Evolutionary conservation across 192 early-diverging fungal genomes (phyloP).

Genomic region (Umbelopsis sp.): DNA sequence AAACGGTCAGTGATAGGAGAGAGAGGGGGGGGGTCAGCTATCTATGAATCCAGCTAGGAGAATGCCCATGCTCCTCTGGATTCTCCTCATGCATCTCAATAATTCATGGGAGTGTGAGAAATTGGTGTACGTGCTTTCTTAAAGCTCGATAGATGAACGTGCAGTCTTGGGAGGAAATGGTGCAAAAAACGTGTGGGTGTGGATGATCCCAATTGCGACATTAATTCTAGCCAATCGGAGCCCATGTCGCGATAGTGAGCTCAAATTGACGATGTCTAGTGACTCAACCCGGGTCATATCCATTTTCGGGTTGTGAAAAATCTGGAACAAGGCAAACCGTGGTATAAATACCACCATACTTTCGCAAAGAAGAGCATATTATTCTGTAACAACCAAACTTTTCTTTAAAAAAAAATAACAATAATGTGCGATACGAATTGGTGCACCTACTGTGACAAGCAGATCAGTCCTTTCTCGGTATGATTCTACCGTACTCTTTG

Average conservation of each 20-base stretch:
- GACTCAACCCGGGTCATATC: slow-evolving; percentile 20
- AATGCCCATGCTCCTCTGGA: too few relatives aligned
- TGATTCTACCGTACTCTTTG: neutral
- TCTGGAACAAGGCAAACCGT: slow-evolving; percentile 4
- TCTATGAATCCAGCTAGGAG: neutral
- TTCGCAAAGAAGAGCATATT: neutral
- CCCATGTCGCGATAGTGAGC: slow-evolving; percentile 16
- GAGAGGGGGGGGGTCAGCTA: neutral
- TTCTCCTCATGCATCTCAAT: neutral
- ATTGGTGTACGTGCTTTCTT: neutral
- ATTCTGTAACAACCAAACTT: neutral
- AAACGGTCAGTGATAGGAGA: slow-evolving; percentile 4
- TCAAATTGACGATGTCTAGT: slow-evolving; percentile 11
- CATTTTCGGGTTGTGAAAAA: slow-evolving; percentile 20
- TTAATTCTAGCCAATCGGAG: slow-evolving; percentile 5
- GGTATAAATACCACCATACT: neutral
- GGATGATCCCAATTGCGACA: slow-evolving; percentile 8
- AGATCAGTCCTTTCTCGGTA: slow-evolving; percentile 27
- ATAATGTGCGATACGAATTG: slow-evolving; percentile 33
- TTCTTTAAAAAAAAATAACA: neutral
- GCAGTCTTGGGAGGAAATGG: neutral
- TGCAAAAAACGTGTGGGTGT: slow-evolving; percentile 7
- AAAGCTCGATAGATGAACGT: neutral
- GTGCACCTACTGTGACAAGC: slow-evolving; percentile 31
- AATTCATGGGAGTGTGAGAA: neutral